Percentiles rank a stretch among this genome's conserved stretches.
Evolutionary conservation across 1,139 yeast genomes (phyloP).

Genomic region (Lodderomyces beijingensis): DNA sequence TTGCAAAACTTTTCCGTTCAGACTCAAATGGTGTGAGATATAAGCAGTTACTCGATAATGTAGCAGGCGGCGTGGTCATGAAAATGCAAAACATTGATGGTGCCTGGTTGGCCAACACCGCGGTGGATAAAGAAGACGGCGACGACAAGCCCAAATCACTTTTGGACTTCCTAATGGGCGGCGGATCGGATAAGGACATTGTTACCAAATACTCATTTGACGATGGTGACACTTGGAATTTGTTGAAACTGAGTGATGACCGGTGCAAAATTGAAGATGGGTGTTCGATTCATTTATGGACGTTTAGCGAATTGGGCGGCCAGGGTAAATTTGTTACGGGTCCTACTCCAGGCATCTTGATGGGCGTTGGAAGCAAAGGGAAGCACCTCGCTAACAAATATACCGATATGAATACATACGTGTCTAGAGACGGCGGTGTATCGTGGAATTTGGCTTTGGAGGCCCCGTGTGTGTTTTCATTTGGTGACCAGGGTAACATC

Average conservation of each 20-base stretch:
- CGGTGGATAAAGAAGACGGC: conserved; percentile 17
- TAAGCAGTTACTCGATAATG: conserved; percentile 40
- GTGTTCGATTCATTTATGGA: conserved; percentile 56
- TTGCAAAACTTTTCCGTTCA: conserved; percentile 48
- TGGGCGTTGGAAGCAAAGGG: conserved; percentile 58
- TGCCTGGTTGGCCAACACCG: conserved; percentile 55
- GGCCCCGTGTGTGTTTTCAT: conserved; percentile 53
- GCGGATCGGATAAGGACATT: conserved; percentile 16
- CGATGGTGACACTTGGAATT: conserved; percentile 63
- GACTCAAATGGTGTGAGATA: conserved; percentile 63
- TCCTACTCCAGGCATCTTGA: conserved; percentile 68
- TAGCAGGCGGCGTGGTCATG: conserved; percentile 41
- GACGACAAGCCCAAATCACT: conserved; percentile 17
- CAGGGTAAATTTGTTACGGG: conserved; percentile 55
- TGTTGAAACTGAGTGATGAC: conserved; percentile 44
- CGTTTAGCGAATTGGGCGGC: conserved; percentile 49
- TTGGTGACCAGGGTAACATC: conserved; percentile 80
- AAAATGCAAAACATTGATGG: conserved; percentile 67
- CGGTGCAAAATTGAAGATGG: conserved; percentile 41
- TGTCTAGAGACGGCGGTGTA: conserved; percentile 77
- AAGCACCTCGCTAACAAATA: conserved; percentile 21
- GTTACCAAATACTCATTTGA: conserved; percentile 48
- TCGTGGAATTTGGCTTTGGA: conserved; percentile 61
- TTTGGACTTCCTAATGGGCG: conserved; percentile 28
- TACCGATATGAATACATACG: conserved; percentile 42